Evolutionary conservation across 768 basidiomycete species (phyloP).

Genomic region (Ramaria sp.): DNA sequence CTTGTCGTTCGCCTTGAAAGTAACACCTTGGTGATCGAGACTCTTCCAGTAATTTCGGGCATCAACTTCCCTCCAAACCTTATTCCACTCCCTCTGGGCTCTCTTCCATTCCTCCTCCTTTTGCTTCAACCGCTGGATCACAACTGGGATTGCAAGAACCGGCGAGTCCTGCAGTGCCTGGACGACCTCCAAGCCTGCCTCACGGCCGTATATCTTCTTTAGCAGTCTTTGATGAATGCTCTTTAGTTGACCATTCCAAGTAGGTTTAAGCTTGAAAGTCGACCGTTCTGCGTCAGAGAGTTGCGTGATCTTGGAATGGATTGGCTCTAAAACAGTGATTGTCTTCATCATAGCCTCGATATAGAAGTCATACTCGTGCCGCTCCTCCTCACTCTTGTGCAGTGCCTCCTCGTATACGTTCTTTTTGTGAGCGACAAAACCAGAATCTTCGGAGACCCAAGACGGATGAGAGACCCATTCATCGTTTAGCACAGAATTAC

Average conservation of each 20-base stretch:
- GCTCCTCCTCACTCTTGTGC: slow-evolving; percentile 93
- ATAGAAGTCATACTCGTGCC: slow-evolving; percentile 98
- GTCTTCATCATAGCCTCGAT: slow-evolving; percentile 92
- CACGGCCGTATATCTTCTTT: slow-evolving; percentile 94
- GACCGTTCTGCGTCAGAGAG: slow-evolving; percentile 70
- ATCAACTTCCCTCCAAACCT: slow-evolving; percentile 96
- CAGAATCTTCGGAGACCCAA: slow-evolving; percentile 89
- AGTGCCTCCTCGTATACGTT: slow-evolving; percentile 95
- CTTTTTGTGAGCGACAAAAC: slow-evolving; percentile 84
- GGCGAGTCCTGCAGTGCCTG: slow-evolving; percentile 91
- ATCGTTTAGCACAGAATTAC: slow-evolving; percentile 91
- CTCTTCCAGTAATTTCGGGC: slow-evolving; percentile 89
- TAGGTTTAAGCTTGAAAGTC: slow-evolving; percentile 79
- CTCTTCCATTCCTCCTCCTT: slow-evolving; percentile 99
- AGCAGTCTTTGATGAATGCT: slow-evolving; percentile 87
- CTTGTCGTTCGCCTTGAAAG: slow-evolving; percentile 87
- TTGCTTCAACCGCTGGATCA: slow-evolving; percentile 79
- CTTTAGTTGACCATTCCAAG: slow-evolving; percentile 78
- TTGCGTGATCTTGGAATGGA: slow-evolving; percentile 75
- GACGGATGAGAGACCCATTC: slow-evolving; percentile 98
- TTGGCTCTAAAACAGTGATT: slow-evolving; percentile 82
- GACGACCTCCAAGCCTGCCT: slow-evolving; percentile 71
- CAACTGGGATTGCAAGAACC: slow-evolving; percentile 78
- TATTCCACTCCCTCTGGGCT: slow-evolving; percentile 96
- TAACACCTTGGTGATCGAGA: slow-evolving; percentile 86